Conservation (phyloP, 352 stramenopile genomes). For the Pythium monospermum region DNA sequence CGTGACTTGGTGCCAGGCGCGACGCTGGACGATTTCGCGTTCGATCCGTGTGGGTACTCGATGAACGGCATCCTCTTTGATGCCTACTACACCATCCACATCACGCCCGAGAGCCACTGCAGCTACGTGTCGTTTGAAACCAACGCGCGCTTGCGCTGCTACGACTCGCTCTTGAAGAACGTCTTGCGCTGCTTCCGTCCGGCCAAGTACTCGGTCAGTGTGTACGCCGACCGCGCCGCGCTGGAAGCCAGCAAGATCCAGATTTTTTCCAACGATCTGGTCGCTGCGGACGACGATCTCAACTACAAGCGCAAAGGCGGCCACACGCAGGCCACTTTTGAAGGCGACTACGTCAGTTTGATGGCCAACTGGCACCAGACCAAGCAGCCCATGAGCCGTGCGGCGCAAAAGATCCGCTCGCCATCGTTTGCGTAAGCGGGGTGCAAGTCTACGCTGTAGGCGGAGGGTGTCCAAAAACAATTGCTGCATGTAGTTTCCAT, state of each 20-base stretch:
- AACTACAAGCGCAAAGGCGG: conserved; percentile 79
- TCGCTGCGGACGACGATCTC: conserved; percentile 69
- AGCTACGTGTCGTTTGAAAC: conserved; percentile 99
- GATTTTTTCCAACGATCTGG: conserved; percentile 69
- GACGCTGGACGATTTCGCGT: conserved; percentile 95
- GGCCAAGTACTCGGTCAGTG: conserved; percentile 96
- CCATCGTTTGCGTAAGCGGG: conserved; percentile 60
- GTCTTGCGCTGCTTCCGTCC: conserved; percentile 97
- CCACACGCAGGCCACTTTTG: conserved; percentile 81
- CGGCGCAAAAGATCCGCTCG: conserved; percentile 62
- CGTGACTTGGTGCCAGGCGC: conserved; percentile 92
- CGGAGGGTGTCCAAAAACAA: background rate
- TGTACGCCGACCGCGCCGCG: conserved; percentile 91
- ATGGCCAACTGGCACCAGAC: conserved; percentile 76
- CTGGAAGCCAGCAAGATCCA: conserved; percentile 61
- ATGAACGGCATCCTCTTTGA: conserved; percentile 99
- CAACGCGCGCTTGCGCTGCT: conserved; percentile 86
- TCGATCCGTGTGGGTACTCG: conserved; percentile 97
- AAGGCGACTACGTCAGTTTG: conserved; percentile 80
- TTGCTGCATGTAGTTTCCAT: background rate
- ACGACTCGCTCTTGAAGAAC: conserved; percentile 94
- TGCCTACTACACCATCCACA: conserved; percentile 99
- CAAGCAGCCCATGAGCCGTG: conserved; percentile 38
- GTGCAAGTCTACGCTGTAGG: background rate
- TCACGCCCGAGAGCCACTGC: conserved; percentile 96